These are phyloP conservation scores for Talaromyces amestolkiae DNA, from an alignment of 2,329 filamentous ascomycete genomes.

Conservation along the genomic window DNA sequence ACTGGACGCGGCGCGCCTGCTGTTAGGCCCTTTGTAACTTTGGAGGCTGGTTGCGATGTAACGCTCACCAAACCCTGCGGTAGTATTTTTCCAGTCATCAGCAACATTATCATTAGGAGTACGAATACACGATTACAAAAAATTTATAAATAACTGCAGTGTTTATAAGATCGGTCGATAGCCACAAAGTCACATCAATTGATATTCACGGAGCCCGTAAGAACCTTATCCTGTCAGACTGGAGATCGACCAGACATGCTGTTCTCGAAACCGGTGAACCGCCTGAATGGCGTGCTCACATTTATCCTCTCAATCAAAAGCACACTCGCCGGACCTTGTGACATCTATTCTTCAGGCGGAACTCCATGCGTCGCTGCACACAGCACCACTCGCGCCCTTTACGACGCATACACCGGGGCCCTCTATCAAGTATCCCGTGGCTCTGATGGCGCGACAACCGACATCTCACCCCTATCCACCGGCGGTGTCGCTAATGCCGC, in stretches of 20 bases:
- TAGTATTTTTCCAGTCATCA: neutral
- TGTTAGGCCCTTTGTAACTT: neutral
- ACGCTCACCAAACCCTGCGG: neutral
- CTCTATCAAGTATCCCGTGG: slow-evolving; percentile 61
- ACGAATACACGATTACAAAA: neutral
- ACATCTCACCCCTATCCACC: slow-evolving; percentile 53
- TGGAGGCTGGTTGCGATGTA: neutral
- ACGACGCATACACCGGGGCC: slow-evolving; percentile 51
- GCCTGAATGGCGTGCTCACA: slow-evolving; percentile 23
- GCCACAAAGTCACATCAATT: neutral
- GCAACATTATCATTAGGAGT: neutral
- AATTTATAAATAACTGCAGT: neutral
- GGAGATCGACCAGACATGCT: neutral
- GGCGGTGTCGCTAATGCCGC: slow-evolving; percentile 63
- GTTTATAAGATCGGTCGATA: neutral
- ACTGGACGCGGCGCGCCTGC: neutral
- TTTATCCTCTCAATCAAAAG: slow-evolving; percentile 37
- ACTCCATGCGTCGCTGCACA: slow-evolving; percentile 65
- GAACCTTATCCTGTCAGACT: neutral
- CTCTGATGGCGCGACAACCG: slow-evolving; percentile 49
- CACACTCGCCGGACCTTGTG: slow-evolving; percentile 58
- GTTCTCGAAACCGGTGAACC: neutral
- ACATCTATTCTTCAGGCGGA: slow-evolving; percentile 58
- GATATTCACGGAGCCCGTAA: neutral
- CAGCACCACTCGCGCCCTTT: slow-evolving; percentile 63